Evolutionary conservation across 139 green algal species (phyloP).

Genomic region (Astrephomene gubernaculifera): DNA sequence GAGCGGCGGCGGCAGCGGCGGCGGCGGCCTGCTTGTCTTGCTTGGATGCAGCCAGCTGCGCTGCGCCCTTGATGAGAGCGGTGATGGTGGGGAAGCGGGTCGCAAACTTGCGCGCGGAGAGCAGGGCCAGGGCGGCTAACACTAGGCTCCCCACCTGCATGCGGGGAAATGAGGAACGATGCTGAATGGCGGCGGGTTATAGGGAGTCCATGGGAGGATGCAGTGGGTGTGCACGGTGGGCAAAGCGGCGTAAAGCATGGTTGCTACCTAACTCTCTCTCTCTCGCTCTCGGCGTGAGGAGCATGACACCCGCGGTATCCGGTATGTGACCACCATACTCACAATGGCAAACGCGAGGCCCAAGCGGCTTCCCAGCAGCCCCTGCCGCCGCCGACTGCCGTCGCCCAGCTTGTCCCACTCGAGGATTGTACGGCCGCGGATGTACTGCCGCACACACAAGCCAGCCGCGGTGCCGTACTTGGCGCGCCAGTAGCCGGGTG

Average conservation of each 20-base stretch:
- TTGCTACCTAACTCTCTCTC: no score
- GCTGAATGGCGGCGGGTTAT: background rate
- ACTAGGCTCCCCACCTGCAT: no score
- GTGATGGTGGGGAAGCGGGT: no score
- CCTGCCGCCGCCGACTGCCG: background rate
- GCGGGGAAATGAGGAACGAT: background rate
- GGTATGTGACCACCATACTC: background rate
- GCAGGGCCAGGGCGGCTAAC: no score
- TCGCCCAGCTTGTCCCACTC: slow-evolving; percentile 15
- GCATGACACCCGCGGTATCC: no score
- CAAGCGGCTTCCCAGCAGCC: background rate
- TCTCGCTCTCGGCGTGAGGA: no score
- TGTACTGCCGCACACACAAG: slow-evolving; percentile 43
- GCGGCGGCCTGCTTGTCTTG: no score
- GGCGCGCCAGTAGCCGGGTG: slow-evolving; percentile 32
- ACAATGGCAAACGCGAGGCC: background rate
- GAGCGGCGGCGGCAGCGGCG: no score
- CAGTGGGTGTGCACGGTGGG: background rate
- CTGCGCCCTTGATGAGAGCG: no score
- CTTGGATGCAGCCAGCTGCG: no score
- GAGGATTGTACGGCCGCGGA: slow-evolving; percentile 24
- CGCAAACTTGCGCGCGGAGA: no score
- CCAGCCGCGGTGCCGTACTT: background rate
- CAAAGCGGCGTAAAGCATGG: background rate
- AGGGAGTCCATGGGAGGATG: no score